Base-by-base conservation (phyloP, 2,329 filamentous ascomycete species). In the Monascus ruber region DNA sequence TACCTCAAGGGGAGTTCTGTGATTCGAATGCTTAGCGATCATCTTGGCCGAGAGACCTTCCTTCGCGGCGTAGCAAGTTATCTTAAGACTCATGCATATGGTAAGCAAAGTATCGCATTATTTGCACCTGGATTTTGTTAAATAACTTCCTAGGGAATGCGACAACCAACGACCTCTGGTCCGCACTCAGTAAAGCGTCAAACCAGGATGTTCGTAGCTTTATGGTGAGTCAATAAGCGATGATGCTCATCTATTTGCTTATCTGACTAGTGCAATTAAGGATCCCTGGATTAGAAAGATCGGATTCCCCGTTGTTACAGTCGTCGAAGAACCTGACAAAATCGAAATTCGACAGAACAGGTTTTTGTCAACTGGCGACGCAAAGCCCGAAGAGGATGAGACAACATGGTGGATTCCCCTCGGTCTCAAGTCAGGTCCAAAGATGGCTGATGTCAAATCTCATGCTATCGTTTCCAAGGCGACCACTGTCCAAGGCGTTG, bases 391-490 rank as follows among this genome's bases (percentile, higher is more conserved):
- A 55, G 91, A 98, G 50, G 88, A 98, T 55, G 72, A 83, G 54
- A 95, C 88, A 3, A 80, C 78, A 17, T 98, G 91, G 91, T 98
- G 91, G 89, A 77, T 96, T 43, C 91, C 91, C 10, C 74, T 98
- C 27, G 83, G 83, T 9, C 70, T 98, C 26, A 83, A 87, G 60
- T 83, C 85, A 38, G 85, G 85, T 53, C 68, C 73, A 31, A 73
- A 81, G 24, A 68, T 79, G 27, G 66, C 77, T 28, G 76, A 74
- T 5, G 69, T 82, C 38, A 70, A 81, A 42, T 69, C 75, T 17
- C 70, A 81, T 31, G 80, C 85, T 37, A 70, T 98, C 34, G 83
- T 79, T 0, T 69, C 74, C 41, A 95, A 85, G 66, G 74, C 84
- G 50, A 80, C 86, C 40, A 87, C 78, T 8, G 76, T 96, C 41